Base-by-base conservation (phyloP, 768 basidiomycete genomes). In the Pilatotrama ljubarskyi region DNA sequence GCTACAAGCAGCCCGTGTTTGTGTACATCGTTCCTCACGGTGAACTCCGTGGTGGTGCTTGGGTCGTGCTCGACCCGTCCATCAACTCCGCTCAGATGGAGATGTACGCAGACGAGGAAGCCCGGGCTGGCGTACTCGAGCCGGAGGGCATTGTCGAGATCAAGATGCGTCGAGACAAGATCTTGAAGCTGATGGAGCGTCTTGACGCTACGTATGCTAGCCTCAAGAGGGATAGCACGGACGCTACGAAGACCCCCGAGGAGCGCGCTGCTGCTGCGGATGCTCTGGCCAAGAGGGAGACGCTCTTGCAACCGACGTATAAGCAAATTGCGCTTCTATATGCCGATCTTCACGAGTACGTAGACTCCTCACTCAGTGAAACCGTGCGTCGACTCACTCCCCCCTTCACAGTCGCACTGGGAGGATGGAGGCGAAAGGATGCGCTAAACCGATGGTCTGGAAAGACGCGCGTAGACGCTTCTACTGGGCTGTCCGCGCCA, bases 11-110 rank as follows among this genome's bases (percentile, higher is more conserved):
- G 68, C 97, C 97, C 18, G 90, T 98, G 61, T 98, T 97, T 72
- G 93, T 99, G 58, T 98, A 98, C 78, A 95, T 99, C 65, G 89
- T 98, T 9, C 97, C 97, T 32, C 97, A 98, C 68, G 97, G 97
- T 61, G 97, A 99, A 74, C 85, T 99, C 47, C 95, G 97, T 71
- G 97, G 97, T 68, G 97, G 97, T 66, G 97, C 97, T 35, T 99
- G 96, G 96, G 97, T 98, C 66, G 97, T 99, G 1, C 84, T 99
- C 43, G 97, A 99, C 73, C 97, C 97, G 26, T 91, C 93, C 17
- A 98, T 99, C 80, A 98, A 98, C 77, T 79, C 88, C 2, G 87
- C 92, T 68, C 93, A 97, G 74, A 97, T 99, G 96, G 91, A 97
- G 77, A 98, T 99, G 96, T 98, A 95, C 69, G 96, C 95, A 24